phyloP scores from a whole-genome alignment of 2,329 filamentous ascomycete species.

The Bisporella sp. region DNA sequence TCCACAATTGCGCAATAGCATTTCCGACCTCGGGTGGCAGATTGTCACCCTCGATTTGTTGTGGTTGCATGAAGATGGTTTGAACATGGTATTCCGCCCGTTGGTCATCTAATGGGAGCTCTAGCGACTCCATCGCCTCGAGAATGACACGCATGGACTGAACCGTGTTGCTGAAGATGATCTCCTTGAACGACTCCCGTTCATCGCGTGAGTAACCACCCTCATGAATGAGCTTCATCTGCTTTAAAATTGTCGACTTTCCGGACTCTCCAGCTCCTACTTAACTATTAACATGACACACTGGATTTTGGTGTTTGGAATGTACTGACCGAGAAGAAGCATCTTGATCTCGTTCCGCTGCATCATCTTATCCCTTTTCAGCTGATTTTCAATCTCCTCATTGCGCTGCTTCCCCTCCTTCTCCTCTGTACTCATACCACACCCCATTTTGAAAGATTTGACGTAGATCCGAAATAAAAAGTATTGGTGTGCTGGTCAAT shows the following conservation, averaged over 20 bases:
- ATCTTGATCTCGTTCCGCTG: conserved; percentile 99
- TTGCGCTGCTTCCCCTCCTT: conserved; percentile 99
- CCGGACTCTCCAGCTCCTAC: conserved; percentile 81
- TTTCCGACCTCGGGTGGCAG: conserved; percentile 73
- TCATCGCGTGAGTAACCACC: conserved; percentile 97
- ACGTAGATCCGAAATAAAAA: no score
- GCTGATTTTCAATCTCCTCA: conserved; percentile 99
- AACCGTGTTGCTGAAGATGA: conserved; percentile 92
- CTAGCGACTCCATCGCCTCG: conserved; percentile 83
- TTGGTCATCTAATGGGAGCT: conserved; percentile 68
- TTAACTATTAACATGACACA: conserved; percentile 7
- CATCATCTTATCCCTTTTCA: conserved; percentile 98
- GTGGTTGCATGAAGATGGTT: conserved; percentile 32
- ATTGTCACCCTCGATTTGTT: conserved; percentile 71
- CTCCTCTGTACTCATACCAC: conserved; percentile 99
- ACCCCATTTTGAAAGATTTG: conserved; percentile 69
- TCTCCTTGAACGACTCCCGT: conserved; percentile 86
- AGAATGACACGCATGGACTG: conserved; percentile 89
- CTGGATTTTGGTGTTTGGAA: background rate
- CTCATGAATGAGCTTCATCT: conserved; percentile 99
- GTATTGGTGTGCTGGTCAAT: no score
- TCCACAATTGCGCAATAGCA: conserved; percentile 80
- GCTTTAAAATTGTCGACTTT: conserved; percentile 90
- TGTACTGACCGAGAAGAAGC: conserved; percentile 81
- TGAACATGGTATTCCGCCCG: conserved; percentile 29